Percentiles rank a stretch among this genome's conserved stretches.
phyloP scores from a whole-genome alignment of 768 basidiomycete genomes.

The Chiua virens region DNA sequence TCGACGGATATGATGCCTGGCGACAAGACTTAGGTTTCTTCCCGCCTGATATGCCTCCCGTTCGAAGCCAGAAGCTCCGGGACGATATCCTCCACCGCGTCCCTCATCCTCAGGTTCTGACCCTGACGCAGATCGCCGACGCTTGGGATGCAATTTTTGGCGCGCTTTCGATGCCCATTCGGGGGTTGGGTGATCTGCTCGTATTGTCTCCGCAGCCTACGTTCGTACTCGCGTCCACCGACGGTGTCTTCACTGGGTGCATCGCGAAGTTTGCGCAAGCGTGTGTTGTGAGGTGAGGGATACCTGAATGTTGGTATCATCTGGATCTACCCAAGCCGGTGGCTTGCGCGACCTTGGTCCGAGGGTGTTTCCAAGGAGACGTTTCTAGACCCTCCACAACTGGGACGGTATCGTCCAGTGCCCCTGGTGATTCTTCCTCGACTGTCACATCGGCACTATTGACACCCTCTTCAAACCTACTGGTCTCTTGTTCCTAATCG shows the following conservation, averaged over 20 bases:
- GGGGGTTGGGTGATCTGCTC: constrained; percentile 85
- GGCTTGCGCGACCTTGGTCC: constrained; percentile 40
- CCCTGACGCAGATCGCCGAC: constrained; percentile 31
- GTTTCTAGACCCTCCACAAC: constrained; percentile 8
- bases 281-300: constrained; percentile 55
- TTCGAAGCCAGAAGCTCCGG: constrained; percentile 57
- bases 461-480: constrained; percentile 28
- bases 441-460: constrained; percentile 21
- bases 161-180: constrained; percentile 81
- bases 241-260: constrained; percentile 69
- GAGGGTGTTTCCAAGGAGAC: constrained; percentile 17
- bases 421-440: constrained; percentile 17
- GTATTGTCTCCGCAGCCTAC: constrained; percentile 80
- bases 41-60: constrained; percentile 53
- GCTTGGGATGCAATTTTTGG: constrained; percentile 42
- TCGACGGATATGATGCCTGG: constrained; percentile 74
- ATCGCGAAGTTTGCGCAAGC: constrained; percentile 86
- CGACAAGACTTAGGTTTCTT: constrained; percentile 40
- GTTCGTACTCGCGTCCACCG: constrained; percentile 84
- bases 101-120: constrained; percentile 36
- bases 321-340: constrained; percentile 85
- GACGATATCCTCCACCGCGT: constrained; percentile 39
- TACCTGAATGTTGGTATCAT: constrained; percentile 63
- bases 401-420: constrained; percentile 7
- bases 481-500: constrained; percentile 4